These are phyloP conservation scores for Aspergillus cejpii DNA, from an alignment of 2,329 filamentous ascomycete species.

Conservation along the genomic window DNA sequence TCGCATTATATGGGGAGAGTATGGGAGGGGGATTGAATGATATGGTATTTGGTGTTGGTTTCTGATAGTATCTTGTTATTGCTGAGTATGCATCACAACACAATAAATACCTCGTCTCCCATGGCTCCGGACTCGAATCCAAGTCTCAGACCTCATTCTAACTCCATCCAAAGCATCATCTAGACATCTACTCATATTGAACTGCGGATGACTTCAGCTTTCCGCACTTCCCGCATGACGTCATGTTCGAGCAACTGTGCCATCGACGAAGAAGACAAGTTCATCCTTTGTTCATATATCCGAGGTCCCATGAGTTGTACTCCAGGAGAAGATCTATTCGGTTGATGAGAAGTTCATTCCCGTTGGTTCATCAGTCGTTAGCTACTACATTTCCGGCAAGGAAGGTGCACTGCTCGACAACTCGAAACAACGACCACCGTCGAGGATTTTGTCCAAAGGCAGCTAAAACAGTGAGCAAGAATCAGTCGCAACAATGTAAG, in stretches of 20 bases:
- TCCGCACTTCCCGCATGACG: slow-evolving; percentile 28
- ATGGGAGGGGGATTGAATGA: slow-evolving; percentile 5
- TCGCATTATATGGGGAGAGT: slow-evolving; percentile 2
- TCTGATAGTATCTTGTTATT: not conserved
- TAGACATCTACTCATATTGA: not conserved
- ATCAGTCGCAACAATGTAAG: not conserved
- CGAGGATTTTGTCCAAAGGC: not conserved
- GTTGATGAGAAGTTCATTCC: slow-evolving; percentile 12
- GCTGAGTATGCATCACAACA: no score
- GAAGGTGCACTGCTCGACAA: slow-evolving; percentile 19
- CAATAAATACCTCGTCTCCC: no score
- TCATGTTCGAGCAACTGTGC: slow-evolving; percentile 20
- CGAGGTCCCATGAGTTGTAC: no score
- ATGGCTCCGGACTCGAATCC: not conserved
- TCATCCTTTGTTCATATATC: no score
- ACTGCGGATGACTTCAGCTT: slow-evolving; percentile 24
- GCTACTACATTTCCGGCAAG: not conserved
- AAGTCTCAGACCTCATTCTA: not conserved
- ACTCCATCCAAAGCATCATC: no score
- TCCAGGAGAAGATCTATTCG: no score
- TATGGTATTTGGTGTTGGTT: not conserved
- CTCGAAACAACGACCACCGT: no score
- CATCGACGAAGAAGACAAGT: not conserved
- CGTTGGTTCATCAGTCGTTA: slow-evolving; percentile 9
- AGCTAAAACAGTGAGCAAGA: not conserved